Evolutionary conservation across 192 early-diverging fungal species (phyloP).

Genomic region (Entophlyctis luteolus): DNA sequence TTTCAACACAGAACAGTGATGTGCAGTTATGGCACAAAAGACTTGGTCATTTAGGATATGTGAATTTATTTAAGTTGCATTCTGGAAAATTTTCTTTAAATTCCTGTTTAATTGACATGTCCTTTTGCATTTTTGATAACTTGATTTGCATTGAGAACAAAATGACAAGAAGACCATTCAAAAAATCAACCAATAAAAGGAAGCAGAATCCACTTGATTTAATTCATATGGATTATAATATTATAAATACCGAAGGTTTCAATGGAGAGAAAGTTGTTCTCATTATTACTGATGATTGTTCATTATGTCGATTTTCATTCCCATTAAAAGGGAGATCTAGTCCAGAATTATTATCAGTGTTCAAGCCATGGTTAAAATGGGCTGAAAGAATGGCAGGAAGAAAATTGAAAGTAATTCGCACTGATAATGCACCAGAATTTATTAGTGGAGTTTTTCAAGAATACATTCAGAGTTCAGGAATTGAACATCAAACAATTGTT

Average conservation of each 20-base stretch:
- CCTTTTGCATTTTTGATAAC: too few species aligned
- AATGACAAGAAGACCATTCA: background rate
- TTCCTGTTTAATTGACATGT: too few species aligned
- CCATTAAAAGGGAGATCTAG: background rate
- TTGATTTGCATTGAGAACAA: background rate
- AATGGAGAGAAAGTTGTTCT: background rate
- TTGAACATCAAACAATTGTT: background rate
- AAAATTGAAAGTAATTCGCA: background rate
- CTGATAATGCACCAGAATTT: background rate
- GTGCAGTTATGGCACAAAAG: too few species aligned
- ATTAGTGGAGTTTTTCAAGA: background rate
- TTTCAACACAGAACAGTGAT: too few species aligned
- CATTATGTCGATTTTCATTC: background rate
- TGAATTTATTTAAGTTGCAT: too few species aligned
- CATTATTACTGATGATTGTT: background rate
- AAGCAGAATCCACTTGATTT: background rate
- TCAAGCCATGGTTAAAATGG: background rate
- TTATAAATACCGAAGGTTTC: background rate
- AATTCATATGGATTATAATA: background rate
- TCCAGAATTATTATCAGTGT: background rate
- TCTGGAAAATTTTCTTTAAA: too few species aligned
- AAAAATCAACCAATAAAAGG: background rate
- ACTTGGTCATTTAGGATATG: too few species aligned
- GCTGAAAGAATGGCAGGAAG: background rate
- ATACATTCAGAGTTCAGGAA: background rate